A percentile compares a stretch with the other conserved stretches of the same genome.
Evolutionary conservation across 108 stramenopile species (phyloP).

Genomic region (Thalassiosira profunda): DNA sequence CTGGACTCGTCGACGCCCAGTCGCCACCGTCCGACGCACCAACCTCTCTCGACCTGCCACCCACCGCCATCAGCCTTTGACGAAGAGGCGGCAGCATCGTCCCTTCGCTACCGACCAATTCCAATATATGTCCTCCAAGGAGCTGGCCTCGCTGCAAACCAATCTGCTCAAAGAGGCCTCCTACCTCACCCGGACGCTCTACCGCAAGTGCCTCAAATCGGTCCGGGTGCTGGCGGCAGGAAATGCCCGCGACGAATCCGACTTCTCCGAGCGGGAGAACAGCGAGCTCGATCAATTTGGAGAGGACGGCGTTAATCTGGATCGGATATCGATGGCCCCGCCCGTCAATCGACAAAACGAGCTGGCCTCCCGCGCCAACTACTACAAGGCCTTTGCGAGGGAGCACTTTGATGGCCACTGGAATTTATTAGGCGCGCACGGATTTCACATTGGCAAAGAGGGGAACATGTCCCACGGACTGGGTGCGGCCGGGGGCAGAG

Average conservation of each 20-base stretch:
- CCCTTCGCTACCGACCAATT: too few relatives aligned
- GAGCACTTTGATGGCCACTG: constrained; percentile 83
- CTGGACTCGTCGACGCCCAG: too few relatives aligned
- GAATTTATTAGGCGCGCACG: constrained; percentile 61
- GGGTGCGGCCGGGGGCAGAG: constrained; percentile 1
- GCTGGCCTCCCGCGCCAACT: constrained; percentile 71
- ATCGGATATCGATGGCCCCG: constrained; percentile 58
- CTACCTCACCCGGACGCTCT: constrained; percentile 64
- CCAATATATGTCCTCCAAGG: too few relatives aligned
- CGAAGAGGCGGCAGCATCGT: too few relatives aligned
- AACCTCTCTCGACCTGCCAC: too few relatives aligned
- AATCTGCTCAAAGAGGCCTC: constrained; percentile 65
- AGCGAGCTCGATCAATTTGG: constrained; percentile 35
- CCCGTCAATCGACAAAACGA: constrained; percentile 84
- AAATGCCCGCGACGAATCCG: constrained; percentile 78
- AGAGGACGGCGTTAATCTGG: not conserved
- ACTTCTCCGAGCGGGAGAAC: constrained; percentile 66
- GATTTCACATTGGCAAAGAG: constrained; percentile 43
- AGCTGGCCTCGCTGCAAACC: constrained; percentile 11
- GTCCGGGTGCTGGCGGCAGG: constrained; percentile 55
- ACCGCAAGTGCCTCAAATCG: constrained; percentile 72
- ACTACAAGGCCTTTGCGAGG: constrained; percentile 71
- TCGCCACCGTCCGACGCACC: too few relatives aligned
- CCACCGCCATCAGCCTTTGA: too few relatives aligned
- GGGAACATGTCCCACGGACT: constrained; percentile 14